A percentile compares a stretch with the other conserved stretches of the same genome.
Evolutionary conservation across 1,284 basidiomycete species (phyloP).

Genomic region (Apiotrichum domesticum): DNA sequence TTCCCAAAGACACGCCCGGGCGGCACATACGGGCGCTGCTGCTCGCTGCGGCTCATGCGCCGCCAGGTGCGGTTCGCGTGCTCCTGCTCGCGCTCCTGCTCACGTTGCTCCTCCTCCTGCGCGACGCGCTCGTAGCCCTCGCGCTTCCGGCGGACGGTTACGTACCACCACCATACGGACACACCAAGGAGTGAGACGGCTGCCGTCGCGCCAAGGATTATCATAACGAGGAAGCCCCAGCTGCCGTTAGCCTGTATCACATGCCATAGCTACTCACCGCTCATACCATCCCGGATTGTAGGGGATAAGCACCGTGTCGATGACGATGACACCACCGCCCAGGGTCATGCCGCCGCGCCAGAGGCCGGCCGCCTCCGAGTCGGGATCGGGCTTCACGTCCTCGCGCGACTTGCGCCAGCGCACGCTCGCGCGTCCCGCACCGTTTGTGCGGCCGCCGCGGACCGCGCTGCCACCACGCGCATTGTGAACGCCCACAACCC

Average conservation of each 20-base stretch:
- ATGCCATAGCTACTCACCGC: slow-evolving; percentile 27
- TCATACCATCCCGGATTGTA: slow-evolving; percentile 79
- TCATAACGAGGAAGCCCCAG: slow-evolving; percentile 40
- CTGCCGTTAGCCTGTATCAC: slow-evolving; percentile 4
- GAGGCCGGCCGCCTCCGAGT: slow-evolving; percentile 7
- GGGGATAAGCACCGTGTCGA: slow-evolving; percentile 76
- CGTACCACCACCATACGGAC: slow-evolving; percentile 61
- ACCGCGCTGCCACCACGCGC: slow-evolving; percentile 66
- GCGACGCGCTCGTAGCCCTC: slow-evolving; percentile 14
- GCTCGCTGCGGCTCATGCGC: slow-evolving; percentile 6
- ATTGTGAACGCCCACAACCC: slow-evolving; percentile 82
- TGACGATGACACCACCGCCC: slow-evolving; percentile 77
- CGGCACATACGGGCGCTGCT: background rate
- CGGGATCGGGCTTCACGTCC: background rate
- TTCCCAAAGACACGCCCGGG: background rate
- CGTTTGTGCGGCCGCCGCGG: slow-evolving; percentile 67
- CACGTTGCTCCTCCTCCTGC: slow-evolving; percentile 6
- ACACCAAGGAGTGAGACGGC: slow-evolving; percentile 55
- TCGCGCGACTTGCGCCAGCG: slow-evolving; percentile 41
- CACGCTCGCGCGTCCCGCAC: slow-evolving; percentile 73
- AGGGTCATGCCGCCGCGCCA: slow-evolving; percentile 44
- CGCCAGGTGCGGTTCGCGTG: slow-evolving; percentile 12
- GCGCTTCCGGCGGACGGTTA: slow-evolving; percentile 3
- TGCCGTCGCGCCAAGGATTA: slow-evolving; percentile 54
- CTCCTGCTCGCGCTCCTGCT: slow-evolving; percentile 10